Evolutionary conservation across 208 protist genomes (phyloP), one percentile per base, ranked within the genome.

Genomic region (Leishmania tropica): DNA sequence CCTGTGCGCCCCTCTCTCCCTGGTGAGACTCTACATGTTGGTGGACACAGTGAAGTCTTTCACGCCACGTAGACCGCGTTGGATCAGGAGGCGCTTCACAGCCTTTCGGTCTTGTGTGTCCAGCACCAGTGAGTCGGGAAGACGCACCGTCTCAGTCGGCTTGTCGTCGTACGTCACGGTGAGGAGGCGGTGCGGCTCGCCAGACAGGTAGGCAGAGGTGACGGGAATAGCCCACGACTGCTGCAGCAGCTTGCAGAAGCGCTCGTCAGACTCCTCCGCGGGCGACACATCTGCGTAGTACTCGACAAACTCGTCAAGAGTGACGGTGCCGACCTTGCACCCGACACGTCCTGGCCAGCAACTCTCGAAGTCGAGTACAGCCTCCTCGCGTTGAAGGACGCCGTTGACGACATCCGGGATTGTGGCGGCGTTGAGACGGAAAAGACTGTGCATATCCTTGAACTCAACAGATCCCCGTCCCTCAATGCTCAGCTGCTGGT

Each of bases 271-370:
- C 45, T 94, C 84, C 42, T 91, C 87, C 24, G 89, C 84, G 24
- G 92, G 94, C 35, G 93, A 97, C 76, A 98, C 79, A 85, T 98
- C 96, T 45, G 88, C 93, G 89, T 98, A 98, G 91, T 98, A 98
- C 70, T 96, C 94, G 35, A 95, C 81, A 85, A 97, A 98, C 75
- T 96, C 91, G 24, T 94, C 88, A 13, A 94, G 76, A 37, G 88
- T 94, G 58, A 98, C 91, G 11, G 89, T 93, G 15, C 92, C 88
- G 8, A 92, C 70, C 64, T 94, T 94, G 81, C 86, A 90, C 37
- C 80, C 76, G 8, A 93, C 84, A 72, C 85, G 83, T 60, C 92
- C 91, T 3, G 93, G 92, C 94, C 93, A 97, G 84, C 84, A 86
- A 74, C 78, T 90, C 79, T 96, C 89, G 80, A 97, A 98, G 72